A percentile compares a stretch with the other conserved stretches of the same genome.
phyloP scores from a whole-genome alignment of 1,284 basidiomycete species.

The Phellopilus nigrolimitatus region DNA sequence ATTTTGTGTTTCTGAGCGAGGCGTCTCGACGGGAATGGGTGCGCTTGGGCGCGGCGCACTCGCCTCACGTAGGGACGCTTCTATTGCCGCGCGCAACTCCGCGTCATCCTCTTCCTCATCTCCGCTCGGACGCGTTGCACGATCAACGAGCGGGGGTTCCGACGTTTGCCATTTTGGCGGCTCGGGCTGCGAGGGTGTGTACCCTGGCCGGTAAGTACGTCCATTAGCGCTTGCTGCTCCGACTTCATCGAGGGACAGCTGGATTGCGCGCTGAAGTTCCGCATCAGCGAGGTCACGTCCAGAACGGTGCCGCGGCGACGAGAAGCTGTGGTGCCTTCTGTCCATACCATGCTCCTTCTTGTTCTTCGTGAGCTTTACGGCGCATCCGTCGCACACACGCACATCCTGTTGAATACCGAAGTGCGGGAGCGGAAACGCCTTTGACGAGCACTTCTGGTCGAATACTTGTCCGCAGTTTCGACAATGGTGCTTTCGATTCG shows the following conservation, averaged over 20 bases:
- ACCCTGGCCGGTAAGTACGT: slow-evolving; percentile 50
- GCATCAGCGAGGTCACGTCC: slow-evolving; percentile 74
- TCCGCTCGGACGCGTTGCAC: slow-evolving; percentile 37
- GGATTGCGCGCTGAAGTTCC: slow-evolving; percentile 91
- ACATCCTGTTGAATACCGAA: slow-evolving; percentile 94
- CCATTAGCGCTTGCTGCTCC: slow-evolving; percentile 39
- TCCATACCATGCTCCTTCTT: slow-evolving; percentile 40
- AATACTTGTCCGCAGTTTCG: slow-evolving; percentile 97
- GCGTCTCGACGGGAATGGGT: slow-evolving; percentile 55
- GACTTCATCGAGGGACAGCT: slow-evolving; percentile 83
- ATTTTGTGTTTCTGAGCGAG: slow-evolving; percentile 39
- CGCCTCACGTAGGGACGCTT: slow-evolving; percentile 87
- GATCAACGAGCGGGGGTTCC: slow-evolving; percentile 71
- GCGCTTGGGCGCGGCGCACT: slow-evolving; percentile 77
- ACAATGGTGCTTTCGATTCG: slow-evolving; percentile 98
- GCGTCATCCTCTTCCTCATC: slow-evolving; percentile 86
- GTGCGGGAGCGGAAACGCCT: slow-evolving; percentile 82
- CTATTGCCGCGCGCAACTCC: slow-evolving; percentile 91
- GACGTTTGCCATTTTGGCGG: slow-evolving; percentile 51
- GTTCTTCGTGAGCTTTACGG: slow-evolving; percentile 63
- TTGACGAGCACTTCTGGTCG: slow-evolving; percentile 90
- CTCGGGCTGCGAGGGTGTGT: slow-evolving; percentile 56
- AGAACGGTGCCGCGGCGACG: slow-evolving; percentile 42
- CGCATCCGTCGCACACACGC: slow-evolving; percentile 91
- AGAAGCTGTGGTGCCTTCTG: slow-evolving; percentile 29